These are phyloP conservation scores for Chloroidium sp. DNA, from an alignment of 163 green algal species.

Conservation along the genomic window DNA sequence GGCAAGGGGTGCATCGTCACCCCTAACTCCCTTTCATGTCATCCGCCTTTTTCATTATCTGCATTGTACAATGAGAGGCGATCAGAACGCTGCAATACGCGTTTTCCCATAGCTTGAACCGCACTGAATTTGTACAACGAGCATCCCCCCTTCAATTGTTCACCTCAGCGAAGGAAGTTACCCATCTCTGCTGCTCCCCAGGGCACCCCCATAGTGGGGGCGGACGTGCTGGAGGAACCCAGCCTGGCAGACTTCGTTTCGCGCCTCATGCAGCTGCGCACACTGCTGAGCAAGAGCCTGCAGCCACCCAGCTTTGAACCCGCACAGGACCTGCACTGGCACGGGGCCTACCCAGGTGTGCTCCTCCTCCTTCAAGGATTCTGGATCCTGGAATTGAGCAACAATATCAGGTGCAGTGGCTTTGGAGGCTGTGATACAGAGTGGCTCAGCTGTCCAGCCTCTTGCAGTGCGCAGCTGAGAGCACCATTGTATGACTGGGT, in stretches of 20 bases:
- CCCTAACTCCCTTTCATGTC: too few relatives aligned
- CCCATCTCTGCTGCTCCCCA: neutral
- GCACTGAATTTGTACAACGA: too few relatives aligned
- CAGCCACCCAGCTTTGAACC: neutral
- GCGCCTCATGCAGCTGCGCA: neutral
- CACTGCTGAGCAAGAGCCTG: neutral
- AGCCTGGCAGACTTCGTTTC: neutral
- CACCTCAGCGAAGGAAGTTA: neutral
- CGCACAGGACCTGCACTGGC: neutral
- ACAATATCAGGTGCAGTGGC: too few relatives aligned
- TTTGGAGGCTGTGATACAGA: too few relatives aligned
- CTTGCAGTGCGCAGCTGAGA: neutral
- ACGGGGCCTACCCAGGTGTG: slow-evolving; percentile 4
- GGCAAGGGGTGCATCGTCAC: too few relatives aligned
- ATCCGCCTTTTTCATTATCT: too few relatives aligned
- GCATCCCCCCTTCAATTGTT: neutral
- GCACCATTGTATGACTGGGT: too few relatives aligned
- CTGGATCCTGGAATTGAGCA: neutral
- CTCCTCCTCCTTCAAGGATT: neutral
- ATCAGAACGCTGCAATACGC: too few relatives aligned
- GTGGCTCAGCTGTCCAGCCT: neutral
- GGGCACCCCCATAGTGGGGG: slow-evolving; percentile 1
- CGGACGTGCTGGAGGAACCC: slow-evolving; percentile 4
- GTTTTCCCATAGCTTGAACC: too few relatives aligned
- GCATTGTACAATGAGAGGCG: too few relatives aligned